Base-by-base conservation (phyloP, 306 rosid genomes). In the Glycine tomentella region DNA sequence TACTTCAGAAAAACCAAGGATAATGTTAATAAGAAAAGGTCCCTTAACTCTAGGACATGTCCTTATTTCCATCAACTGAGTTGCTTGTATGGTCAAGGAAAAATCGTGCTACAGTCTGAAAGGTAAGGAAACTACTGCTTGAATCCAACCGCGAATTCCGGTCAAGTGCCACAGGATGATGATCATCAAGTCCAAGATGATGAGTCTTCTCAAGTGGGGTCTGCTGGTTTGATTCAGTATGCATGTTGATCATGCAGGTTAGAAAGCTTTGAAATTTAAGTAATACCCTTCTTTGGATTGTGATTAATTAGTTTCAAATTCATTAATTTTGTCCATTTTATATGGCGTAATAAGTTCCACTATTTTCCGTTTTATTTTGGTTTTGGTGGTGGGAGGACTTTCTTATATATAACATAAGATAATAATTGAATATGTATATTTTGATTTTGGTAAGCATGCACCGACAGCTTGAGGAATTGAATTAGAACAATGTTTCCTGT, bases 1-100 rank as follows among this genome's bases (percentile, higher is more conserved):
- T 94, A 94, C 86, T 92, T 91, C 55, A 92, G 97, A 44, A 94
- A 94, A 78, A 94, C 98, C 2, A 94, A 90, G 69, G 87, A 92
- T 25, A 25, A 25, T 74, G 83, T 70, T 11, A 85, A 84, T 62
- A 94, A 87, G 88, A 94, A 91, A 78, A 92, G 98, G 89, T 87
- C 97, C 1, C 31, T 89, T 48, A 93, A 92, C 13, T 92, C 97
- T 4, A 91, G 97, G 83, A 94, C 98, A 3, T 94, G 98, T 77
- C 97, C 98, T 33, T 94, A 94, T 84, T 94, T 92, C 71, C 90
- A 91, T 77, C 97, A 88, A 34, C 64, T 94, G 3, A 87, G 76
- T 48, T 76, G 69, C 31, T 76, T 92, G 80, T 94, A 94, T 86
- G 84, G 72, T 68, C 90, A 90, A 69, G 97, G 91, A 17, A 81